These are phyloP conservation scores for Wickerhamiella slavikovae DNA, from an alignment of 805 yeast species.

Conservation along the genomic window DNA sequence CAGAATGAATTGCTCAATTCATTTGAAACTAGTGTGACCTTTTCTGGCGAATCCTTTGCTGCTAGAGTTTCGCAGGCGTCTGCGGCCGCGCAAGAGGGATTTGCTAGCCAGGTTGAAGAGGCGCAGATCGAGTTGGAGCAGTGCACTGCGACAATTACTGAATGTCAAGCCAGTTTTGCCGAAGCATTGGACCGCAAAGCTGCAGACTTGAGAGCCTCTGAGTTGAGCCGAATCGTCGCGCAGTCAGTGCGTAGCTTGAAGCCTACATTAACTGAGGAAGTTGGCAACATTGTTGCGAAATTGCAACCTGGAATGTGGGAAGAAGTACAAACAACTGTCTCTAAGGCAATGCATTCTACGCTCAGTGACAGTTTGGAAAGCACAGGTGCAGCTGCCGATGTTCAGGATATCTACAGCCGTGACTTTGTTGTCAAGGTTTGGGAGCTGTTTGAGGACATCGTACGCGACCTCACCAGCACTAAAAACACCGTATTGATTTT, in stretches of 20 bases:
- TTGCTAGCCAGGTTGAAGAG: conserved; percentile 18
- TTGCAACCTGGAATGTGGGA: too few species aligned
- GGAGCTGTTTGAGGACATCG: conserved; percentile 35
- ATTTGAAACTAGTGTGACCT: conserved; percentile 5
- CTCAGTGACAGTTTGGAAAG: too few species aligned
- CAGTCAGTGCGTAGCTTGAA: too few species aligned
- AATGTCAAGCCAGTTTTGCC: conserved; percentile 12
- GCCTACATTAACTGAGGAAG: too few species aligned
- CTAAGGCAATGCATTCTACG: too few species aligned
- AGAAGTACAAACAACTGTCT: too few species aligned
- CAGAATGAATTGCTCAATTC: conserved; percentile 18
- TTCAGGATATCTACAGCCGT: too few species aligned
- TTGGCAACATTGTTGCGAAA: too few species aligned
- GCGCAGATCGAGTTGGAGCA: conserved; percentile 20
- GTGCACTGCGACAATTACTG: too few species aligned
- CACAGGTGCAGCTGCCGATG: too few species aligned
- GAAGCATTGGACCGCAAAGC: conserved; percentile 19
- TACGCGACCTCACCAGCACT: conserved; percentile 40
- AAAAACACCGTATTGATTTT: too few species aligned
- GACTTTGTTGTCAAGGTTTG: conserved; percentile 39
- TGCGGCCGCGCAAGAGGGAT: conserved; percentile 7
- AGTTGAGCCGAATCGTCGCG: conserved; percentile 25
- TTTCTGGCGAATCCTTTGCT: neutral
- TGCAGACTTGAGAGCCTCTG: conserved; percentile 18
- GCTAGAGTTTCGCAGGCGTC: conserved; percentile 1